phyloP scores from a whole-genome alignment of 495 filamentous ascomycete species.

The Recurvomyces mirabilis region DNA sequence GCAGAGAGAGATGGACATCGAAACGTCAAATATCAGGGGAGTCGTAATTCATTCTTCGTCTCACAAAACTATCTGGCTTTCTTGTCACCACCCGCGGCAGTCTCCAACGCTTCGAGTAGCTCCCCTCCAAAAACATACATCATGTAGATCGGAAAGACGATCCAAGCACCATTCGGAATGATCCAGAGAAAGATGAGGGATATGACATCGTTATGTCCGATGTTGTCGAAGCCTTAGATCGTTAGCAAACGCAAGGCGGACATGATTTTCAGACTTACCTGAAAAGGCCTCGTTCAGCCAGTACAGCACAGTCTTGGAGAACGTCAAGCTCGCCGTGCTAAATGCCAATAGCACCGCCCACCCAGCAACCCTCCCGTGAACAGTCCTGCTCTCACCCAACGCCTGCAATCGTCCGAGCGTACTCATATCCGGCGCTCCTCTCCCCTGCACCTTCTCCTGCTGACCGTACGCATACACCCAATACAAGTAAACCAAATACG shows the following conservation, averaged over 20 bases:
- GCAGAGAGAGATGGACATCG: too few species aligned
- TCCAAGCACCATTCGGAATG: conserved; percentile 72
- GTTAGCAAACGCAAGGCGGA: background rate
- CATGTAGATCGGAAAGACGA: conserved; percentile 61
- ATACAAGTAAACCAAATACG: conserved; percentile 60
- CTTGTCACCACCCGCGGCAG: conserved; percentile 20
- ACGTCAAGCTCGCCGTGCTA: conserved; percentile 61
- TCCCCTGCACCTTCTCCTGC: conserved; percentile 29
- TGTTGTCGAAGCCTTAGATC: conserved; percentile 49
- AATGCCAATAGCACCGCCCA: conserved; percentile 58
- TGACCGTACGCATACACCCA: conserved; percentile 44
- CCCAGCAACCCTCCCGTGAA: conserved; percentile 49
- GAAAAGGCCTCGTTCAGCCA: conserved; percentile 74
- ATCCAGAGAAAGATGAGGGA: conserved; percentile 60
- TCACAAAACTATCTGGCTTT: too few species aligned
- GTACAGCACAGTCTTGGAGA: conserved; percentile 81
- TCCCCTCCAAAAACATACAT: conserved; percentile 57
- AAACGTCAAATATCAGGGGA: too few species aligned
- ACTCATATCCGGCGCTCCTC: conserved; percentile 22
- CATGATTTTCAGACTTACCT: conserved; percentile 20
- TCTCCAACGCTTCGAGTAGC: conserved; percentile 54
- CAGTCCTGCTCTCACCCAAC: conserved; percentile 39
- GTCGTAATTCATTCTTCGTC: too few species aligned
- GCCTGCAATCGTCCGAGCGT: conserved; percentile 33
- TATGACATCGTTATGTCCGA: conserved; percentile 57